phyloP scores from a whole-genome alignment of 495 filamentous ascomycete genomes.

The Wilcoxina mikolae region DNA sequence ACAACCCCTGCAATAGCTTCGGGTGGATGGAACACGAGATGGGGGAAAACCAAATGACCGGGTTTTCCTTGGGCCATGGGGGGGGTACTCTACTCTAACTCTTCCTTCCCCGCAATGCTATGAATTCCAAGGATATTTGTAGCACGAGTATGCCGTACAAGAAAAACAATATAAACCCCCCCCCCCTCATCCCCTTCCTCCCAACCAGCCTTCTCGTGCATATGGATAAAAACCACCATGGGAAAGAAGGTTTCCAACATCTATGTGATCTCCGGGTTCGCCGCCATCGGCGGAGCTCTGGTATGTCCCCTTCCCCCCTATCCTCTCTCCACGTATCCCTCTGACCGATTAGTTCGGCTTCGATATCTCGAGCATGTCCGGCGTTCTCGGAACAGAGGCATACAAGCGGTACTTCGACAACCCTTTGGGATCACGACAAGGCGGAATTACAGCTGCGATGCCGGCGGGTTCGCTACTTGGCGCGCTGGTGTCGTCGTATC shows the following conservation, averaged over 20 bases:
- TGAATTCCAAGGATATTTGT: not conserved
- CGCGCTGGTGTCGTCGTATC: conserved; percentile 47
- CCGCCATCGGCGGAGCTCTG: conserved; percentile 43
- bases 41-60: not conserved
- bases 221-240: too few relatives aligned
- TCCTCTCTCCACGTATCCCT: conserved; percentile 17
- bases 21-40: not conserved
- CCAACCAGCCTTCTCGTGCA: too few relatives aligned
- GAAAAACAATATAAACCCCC: not conserved
- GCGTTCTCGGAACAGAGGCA: conserved; percentile 46
- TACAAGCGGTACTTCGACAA: conserved; percentile 49
- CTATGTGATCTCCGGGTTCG: conserved; percentile 49
- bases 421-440: conserved; percentile 36
- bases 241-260: conserved; percentile 36
- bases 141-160: not conserved
- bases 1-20: too few relatives aligned
- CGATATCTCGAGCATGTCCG: conserved; percentile 57
- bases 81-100: too few relatives aligned
- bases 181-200: not conserved
- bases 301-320: not conserved
- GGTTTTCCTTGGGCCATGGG: too few relatives aligned
- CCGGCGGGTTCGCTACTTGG: conserved; percentile 63
- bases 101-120: not conserved
- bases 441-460: conserved; percentile 54
- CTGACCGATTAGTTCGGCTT: too few relatives aligned